Percentiles rank a stretch among this genome's conserved stretches.
Evolutionary conservation across 1,284 basidiomycete genomes (phyloP).

Genomic region (Ustilago sp.): DNA sequence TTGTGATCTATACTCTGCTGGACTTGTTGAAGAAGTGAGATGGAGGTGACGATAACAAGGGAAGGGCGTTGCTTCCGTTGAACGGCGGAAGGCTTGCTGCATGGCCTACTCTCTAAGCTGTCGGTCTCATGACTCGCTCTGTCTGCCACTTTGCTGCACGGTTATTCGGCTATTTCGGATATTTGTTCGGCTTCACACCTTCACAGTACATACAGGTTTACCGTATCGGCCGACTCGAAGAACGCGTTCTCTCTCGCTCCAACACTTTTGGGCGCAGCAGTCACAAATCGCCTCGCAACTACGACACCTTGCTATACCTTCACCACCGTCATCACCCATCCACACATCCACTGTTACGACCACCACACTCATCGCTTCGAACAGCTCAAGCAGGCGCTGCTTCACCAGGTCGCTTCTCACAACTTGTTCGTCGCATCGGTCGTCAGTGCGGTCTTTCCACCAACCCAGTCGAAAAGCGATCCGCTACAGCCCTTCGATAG

Average conservation of each 20-base stretch:
- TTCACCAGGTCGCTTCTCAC: not conserved
- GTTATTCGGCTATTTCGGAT: conserved; percentile 33
- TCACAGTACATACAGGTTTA: too few species aligned
- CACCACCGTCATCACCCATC: not conserved
- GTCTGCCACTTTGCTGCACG: conserved; percentile 6
- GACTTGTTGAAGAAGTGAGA: not conserved
- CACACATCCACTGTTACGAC: conserved; percentile 11
- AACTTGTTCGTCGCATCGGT: not conserved
- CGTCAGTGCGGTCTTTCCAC: conserved; percentile 10
- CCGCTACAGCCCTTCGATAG: not conserved
- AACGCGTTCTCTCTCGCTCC: conserved; percentile 13
- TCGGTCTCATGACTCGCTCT: conserved; percentile 30
- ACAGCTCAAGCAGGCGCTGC: conserved; percentile 1
- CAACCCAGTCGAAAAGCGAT: not conserved
- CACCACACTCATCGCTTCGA: conserved; percentile 3
- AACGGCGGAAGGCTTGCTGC: conserved; percentile 2
- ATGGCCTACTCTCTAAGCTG: not conserved
- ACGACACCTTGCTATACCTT: conserved; percentile 11
- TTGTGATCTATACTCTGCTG: conserved; percentile 1
- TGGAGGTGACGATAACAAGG: not conserved
- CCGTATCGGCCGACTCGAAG: conserved; percentile 42
- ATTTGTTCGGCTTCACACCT: conserved; percentile 19
- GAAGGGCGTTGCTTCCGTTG: not conserved
- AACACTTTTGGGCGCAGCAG: conserved; percentile 16
- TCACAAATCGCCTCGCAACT: not conserved